Percentiles rank a stretch among this genome's conserved stretches.
These are phyloP conservation scores for Pleurotus sapidus DNA, from an alignment of 768 basidiomycete genomes.

Conservation along the genomic window DNA sequence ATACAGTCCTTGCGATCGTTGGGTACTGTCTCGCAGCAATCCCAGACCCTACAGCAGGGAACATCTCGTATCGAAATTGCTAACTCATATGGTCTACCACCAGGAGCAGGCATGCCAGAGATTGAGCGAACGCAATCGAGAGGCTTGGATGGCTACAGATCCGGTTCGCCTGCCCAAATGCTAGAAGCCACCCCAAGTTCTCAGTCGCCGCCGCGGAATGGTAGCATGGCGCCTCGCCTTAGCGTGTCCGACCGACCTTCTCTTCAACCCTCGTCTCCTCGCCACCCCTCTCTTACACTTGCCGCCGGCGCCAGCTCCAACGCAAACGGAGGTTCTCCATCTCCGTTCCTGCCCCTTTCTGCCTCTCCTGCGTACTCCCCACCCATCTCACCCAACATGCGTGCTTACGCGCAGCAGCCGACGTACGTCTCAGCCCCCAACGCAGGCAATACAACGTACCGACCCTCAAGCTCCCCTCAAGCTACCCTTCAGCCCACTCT, in stretches of 20 bases:
- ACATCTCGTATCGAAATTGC: conserved; percentile 25
- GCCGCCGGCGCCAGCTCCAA: conserved; percentile 29
- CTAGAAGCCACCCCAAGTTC: conserved; percentile 6
- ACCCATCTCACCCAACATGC: conserved; percentile 54
- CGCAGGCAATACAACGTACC: conserved; percentile 54
- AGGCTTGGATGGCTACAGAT: conserved; percentile 30
- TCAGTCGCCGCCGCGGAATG: conserved; percentile 23
- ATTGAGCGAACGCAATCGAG: conserved; percentile 31
- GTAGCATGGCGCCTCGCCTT: conserved; percentile 14
- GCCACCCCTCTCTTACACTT: conserved; percentile 43
- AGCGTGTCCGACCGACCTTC: conserved; percentile 19
- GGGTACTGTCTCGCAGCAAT: conserved; percentile 21
- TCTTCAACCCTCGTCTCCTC: conserved; percentile 37
- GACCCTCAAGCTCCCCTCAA: conserved; percentile 36
- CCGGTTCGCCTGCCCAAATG: conserved; percentile 24
- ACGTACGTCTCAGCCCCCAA: conserved; percentile 63
- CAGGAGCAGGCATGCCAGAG: conserved; percentile 29
- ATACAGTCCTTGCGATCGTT: conserved; percentile 24
- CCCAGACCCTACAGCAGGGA: conserved; percentile 29
- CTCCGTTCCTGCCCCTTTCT: conserved; percentile 47
- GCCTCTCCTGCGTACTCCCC: conserved; percentile 59
- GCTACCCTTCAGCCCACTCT: conserved; percentile 39
- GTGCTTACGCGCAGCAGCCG: conserved; percentile 73
- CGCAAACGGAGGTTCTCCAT: conserved; percentile 37
- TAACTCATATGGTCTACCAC: conserved; percentile 43